Evolutionary conservation across 2,329 filamentous ascomycete species (phyloP), one percentile per base, ranked within the genome.

Genomic region (Fusarium palustre): DNA sequence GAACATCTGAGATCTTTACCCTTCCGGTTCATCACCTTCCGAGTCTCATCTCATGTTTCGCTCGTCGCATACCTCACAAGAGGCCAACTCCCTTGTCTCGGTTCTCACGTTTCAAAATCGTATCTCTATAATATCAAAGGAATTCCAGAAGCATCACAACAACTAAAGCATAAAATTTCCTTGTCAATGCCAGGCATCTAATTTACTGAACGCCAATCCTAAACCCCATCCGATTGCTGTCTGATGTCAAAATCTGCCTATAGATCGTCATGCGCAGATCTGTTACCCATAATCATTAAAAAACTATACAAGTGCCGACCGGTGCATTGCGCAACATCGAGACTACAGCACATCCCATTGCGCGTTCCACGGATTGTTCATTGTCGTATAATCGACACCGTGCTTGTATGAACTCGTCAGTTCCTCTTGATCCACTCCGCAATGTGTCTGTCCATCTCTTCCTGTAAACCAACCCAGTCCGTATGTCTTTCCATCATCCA

Each of bases 381-480:
- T 81, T 65, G 79, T 75, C 18, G 79, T 78, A 33, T 83, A 83
- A 59, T 85, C 82, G 43, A 85, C 77, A 7, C 90, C 90, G 76
- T 91, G 89, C 76, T 86, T 88, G 77, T 93, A 94, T 59, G 78
- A 80, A 63, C 85, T 86, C 64, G 85, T 81, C 73, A 94, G 81
- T 76, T 91, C 89, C 81, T 94, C 92, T 80, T 93, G 85, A 75
- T 95, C 92, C 59, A 95, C 87, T 15, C 92, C 92, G 75, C 91
- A 91, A 81, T 94, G 92, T 66, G 87, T 86, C 77, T 90, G 85
- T 5, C 90, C 89, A 77, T 95, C 92, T 20, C 91, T 82, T 0
- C 92, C 92, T 41, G 81, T 81, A 74, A 94, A 94, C 91, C 91
- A 94, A 1, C 92, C 92, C 34, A 94, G 78, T 2, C 90, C 91